Percentiles rank a stretch among this genome's conserved stretches.
These are phyloP conservation scores for Taphrina wiesneri DNA, from an alignment of 1,139 yeast genomes.

Conservation along the genomic window DNA sequence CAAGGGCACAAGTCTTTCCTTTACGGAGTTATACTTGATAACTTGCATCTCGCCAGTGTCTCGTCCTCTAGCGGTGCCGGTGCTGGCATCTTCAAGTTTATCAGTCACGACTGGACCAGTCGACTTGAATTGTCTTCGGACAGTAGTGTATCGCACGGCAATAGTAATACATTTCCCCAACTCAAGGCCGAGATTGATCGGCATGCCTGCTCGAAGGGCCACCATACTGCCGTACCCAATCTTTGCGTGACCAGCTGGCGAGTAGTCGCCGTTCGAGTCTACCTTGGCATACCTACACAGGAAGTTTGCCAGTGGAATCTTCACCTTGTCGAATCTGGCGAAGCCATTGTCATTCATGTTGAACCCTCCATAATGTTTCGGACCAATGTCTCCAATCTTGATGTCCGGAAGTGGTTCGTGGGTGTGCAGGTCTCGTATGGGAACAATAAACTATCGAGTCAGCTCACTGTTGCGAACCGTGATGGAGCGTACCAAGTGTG, in stretches of 20 bases:
- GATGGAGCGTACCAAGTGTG: slow-evolving; percentile 49
- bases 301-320: slow-evolving; percentile 81
- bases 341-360: slow-evolving; percentile 85
- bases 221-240: slow-evolving; percentile 82
- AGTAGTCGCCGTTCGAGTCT: slow-evolving; percentile 66
- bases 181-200: slow-evolving; percentile 75
- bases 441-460: slow-evolving; percentile 65
- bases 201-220: slow-evolving; percentile 90
- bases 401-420: slow-evolving; percentile 73
- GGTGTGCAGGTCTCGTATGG: slow-evolving; percentile 67
- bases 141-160: slow-evolving; percentile 85
- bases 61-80: background rate
- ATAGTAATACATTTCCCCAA: slow-evolving; percentile 78
- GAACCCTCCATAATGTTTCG: slow-evolving; percentile 51
- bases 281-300: slow-evolving; percentile 77
- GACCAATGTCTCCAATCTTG: slow-evolving; percentile 85
- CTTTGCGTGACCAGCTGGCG: slow-evolving; percentile 73
- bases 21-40: slow-evolving; percentile 23
- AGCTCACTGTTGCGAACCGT: background rate
- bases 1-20: slow-evolving; percentile 25
- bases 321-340: slow-evolving; percentile 77
- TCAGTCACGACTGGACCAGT: slow-evolving; percentile 15
- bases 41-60: slow-evolving; percentile 22
- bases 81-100: slow-evolving; percentile 23
- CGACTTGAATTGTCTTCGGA: slow-evolving; percentile 76